phyloP scores from a whole-genome alignment of 192 early-diverging fungal genomes.

The Coemansia sp. region DNA sequence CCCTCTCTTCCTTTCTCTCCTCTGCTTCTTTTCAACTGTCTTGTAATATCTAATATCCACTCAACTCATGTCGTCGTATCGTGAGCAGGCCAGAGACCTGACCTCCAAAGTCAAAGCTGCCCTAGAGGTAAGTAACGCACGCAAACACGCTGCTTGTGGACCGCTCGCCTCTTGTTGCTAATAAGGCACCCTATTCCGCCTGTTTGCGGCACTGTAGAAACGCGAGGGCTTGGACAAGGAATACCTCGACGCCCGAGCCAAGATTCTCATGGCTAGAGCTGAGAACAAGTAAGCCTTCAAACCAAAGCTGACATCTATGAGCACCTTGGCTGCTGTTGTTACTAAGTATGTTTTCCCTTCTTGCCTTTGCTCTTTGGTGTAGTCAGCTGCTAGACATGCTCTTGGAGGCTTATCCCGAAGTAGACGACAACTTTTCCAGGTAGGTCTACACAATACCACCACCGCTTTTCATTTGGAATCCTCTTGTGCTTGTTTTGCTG shows the following conservation, averaged over 20 bases:
- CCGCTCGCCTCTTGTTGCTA: neutral
- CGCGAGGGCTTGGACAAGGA: slow-evolving; percentile 39
- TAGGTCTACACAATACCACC: neutral
- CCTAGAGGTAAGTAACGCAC: slow-evolving; percentile 31
- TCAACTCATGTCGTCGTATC: slow-evolving; percentile 37
- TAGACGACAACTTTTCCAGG: slow-evolving; percentile 43
- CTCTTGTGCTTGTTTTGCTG: neutral
- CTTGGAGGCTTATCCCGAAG: slow-evolving; percentile 36
- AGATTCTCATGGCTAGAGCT: slow-evolving; percentile 26
- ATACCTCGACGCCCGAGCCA: slow-evolving; percentile 22
- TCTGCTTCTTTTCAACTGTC: neutral
- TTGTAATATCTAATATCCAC: neutral
- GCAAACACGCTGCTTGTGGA: neutral
- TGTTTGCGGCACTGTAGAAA: slow-evolving; percentile 19
- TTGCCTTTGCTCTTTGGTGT: slow-evolving; percentile 9
- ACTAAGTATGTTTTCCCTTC: neutral
- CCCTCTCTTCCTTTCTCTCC: neutral
- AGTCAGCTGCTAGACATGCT: slow-evolving; percentile 53
- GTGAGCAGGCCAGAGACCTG: slow-evolving; percentile 42
- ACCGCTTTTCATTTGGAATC: neutral
- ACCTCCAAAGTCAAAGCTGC: slow-evolving; percentile 43
- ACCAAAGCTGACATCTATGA: neutral
- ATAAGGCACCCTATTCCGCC: neutral
- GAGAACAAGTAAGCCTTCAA: slow-evolving; percentile 46
- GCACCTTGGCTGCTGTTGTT: neutral